Conservation (phyloP, 805 yeast species). For the Spathaspora boniae region DNA sequence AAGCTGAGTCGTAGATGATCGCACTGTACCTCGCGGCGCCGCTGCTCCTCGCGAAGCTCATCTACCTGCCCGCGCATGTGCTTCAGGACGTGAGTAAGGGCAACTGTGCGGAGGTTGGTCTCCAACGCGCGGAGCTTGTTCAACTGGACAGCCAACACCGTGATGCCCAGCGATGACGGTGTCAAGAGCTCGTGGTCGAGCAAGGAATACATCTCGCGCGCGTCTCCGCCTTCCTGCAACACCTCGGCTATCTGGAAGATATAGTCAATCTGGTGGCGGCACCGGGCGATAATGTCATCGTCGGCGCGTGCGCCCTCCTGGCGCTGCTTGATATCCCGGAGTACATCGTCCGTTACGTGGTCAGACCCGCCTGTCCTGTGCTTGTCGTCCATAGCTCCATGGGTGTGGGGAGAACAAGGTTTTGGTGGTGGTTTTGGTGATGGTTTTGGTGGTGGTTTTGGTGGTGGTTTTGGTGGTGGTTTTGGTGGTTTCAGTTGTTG, state of each 20-base stretch:
- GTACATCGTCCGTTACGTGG: too few relatives aligned
- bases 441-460: too few relatives aligned
- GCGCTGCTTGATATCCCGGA: too few relatives aligned
- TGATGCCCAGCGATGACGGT: conserved; percentile 16
- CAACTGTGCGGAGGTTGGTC: conserved; percentile 13
- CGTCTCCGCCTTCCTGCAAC: neutral
- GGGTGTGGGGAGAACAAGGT: too few relatives aligned
- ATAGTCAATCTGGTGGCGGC: neutral
- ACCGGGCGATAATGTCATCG: neutral
- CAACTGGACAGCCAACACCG: conserved; percentile 27
- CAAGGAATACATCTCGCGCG: neutral
- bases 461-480: too few relatives aligned
- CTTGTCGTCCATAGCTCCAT: too few relatives aligned
- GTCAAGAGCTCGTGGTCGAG: conserved; percentile 14
- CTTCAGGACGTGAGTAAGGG: conserved; percentile 10
- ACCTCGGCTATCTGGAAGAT: neutral
- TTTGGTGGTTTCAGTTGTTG: too few relatives aligned
- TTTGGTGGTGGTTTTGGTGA: too few relatives aligned
- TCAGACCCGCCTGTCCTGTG: too few relatives aligned
- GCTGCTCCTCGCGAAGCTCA: neutral
- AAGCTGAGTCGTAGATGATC: neutral
- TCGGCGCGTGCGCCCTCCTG: neutral
- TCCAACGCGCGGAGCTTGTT: conserved; percentile 22
- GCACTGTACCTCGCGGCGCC: neutral
- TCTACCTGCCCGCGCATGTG: conserved; percentile 7